Evolutionary conservation across 2,329 filamentous ascomycete species (phyloP).

Genomic region (Ophiostoma pallidulum): DNA sequence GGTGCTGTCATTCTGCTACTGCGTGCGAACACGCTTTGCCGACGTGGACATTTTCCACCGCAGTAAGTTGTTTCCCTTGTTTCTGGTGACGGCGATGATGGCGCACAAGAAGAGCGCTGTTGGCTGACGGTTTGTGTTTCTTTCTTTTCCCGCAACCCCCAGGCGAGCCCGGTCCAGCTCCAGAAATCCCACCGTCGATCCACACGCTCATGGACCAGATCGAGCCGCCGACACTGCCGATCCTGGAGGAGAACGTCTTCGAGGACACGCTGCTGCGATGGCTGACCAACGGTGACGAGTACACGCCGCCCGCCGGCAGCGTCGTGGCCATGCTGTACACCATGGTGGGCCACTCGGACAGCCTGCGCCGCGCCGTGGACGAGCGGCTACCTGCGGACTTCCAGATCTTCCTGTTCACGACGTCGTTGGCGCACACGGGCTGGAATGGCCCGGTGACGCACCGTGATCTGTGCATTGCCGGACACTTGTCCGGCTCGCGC

Average conservation of each 20-base stretch:
- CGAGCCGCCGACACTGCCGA: conserved; percentile 7
- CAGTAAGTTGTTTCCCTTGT: background rate
- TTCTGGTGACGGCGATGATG: too few relatives aligned
- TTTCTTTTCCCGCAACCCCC: background rate
- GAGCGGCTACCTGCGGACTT: conserved; percentile 21
- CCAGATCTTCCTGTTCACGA: conserved; percentile 22
- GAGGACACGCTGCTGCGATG: conserved; percentile 22
- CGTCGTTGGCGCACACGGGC: conserved; percentile 21
- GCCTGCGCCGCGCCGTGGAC: conserved; percentile 15
- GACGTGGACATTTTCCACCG: conserved; percentile 23
- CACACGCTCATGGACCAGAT: conserved; percentile 13
- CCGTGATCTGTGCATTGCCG: conserved; percentile 18
- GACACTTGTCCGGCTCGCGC: conserved; percentile 21
- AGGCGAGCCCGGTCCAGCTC: conserved; percentile 5
- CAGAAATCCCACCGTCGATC: conserved; percentile 14
- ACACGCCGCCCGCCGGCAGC: conserved; percentile 21
- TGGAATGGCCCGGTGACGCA: conserved; percentile 14
- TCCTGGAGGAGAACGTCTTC: conserved; percentile 13
- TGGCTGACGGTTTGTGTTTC: background rate
- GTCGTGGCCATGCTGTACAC: conserved; percentile 23
- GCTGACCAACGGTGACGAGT: conserved; percentile 20
- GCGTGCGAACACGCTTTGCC: conserved; percentile 21
- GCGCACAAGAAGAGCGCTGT: too few relatives aligned
- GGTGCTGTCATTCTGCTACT: conserved; percentile 23
- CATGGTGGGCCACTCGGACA: conserved; percentile 18